Evolutionary conservation across 2,329 filamentous ascomycete species (phyloP), one percentile per base, ranked within the genome.

Genomic region (Colletotrichum sp.): DNA sequence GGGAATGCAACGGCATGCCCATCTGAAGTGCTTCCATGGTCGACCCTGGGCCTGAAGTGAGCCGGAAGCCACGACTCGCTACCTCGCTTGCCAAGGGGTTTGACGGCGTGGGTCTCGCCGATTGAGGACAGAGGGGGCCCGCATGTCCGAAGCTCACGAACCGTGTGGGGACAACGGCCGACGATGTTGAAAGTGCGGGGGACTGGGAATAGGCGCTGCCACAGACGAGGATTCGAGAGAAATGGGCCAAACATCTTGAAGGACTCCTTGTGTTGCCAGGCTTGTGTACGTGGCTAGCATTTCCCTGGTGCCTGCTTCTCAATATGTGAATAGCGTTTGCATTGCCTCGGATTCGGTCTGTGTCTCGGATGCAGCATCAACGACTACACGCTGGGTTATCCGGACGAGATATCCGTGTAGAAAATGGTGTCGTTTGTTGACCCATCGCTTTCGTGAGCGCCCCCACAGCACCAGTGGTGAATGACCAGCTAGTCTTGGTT

Each of bases 1-100:
- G 64, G 57, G 63, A 62, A 75, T 60, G 72, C 63, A 26, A 10
- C 52, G 36, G 72, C 62, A 62, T 68, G 39, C 16, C 69, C 73
- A 65, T 76, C 69, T 44, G 44, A 72, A 60, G 21, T 28, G 44
- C 63, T 49, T 32, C 49, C 63, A 72, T 60, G 65, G 70, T 57
- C 32, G 52, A 69, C 57, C 73, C 64, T 65, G 52, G 65, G 32
- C 73, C 64, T 65, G 39, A n/a, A 28, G 16, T 62, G 34, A 75
- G 52, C 21, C 52, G 34, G 64, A 28, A 59, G 26, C 28, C 57
- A 65, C 73, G 70, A 73, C 64, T 73, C 72, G 69, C 32, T 28
- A 36, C 55, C 8, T 24, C 49, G 18, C 10, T 28, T 28, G 63
- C n/a, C 34, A 52, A 69, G 70, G 55, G 52, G 32, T 60, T 49